Evolutionary conservation across 345 rosid genomes (phyloP), one percentile per base, ranked within the genome.

Genomic region (Eutrema japonicum): DNA sequence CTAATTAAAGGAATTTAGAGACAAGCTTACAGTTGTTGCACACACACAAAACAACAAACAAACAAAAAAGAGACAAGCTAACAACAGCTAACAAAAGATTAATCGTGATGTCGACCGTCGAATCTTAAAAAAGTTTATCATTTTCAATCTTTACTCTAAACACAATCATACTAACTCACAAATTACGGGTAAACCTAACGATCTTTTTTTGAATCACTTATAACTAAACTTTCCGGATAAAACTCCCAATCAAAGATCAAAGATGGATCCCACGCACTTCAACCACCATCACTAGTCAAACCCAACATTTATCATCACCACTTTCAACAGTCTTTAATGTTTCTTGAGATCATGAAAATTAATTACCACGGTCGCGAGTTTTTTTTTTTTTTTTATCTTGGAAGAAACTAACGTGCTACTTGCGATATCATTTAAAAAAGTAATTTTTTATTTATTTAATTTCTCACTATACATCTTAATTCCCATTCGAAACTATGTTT

Each of bases 281-380:
- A 69, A 69, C 75, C 0, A 62, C 79, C 74, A 62, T 46, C 75
- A 46, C 70, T 69, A 69, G 75, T 76, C 79, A 76, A 76, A 76
- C 75, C 74, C 75, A 76, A 76, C 79, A 69, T 76, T 68, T 61
- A 36, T 54, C 70, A 61, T 75, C 79, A 16, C 65, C 43, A 46
- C 26, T 76, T 61, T 54, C 70, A 54, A 76, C 52, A 32, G 2
- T 60, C 72, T 66, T 53, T 27, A 26, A 38, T 53, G 57, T 69
- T 77, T 50, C 47, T 67, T 10, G 54, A 74, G n/a, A 74, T 58
- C 48, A 74, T 74, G 16, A 50, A 1, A 58, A 50, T 67, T 59
- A 58, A 66, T 58, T 74, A 66, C 72, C 13, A 66, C 4, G 67
- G 61, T 66, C 72, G 50, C 16, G 4, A 32, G 1, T 26, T 4